Evolutionary conservation across 2,329 filamentous ascomycete genomes (phyloP), one percentile per base, ranked within the genome.

Genomic region (Teratosphaeria epicoccoides): DNA sequence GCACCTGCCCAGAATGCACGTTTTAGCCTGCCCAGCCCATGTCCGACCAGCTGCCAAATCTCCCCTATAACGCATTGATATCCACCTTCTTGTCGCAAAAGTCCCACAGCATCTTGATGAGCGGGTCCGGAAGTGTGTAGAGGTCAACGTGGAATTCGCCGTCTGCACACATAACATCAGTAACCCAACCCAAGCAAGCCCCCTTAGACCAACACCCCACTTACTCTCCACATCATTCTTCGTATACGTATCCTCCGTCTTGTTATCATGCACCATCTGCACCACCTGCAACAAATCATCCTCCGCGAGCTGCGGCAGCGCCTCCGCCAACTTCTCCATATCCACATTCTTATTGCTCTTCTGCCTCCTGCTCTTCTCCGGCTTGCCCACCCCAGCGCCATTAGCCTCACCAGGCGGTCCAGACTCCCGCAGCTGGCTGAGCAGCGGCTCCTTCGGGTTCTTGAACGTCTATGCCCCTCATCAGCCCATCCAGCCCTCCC

Each of bases 111-210:
- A 88, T 89, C 71, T 93, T 94, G 67, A 93, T 85, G 33, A 97
- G 78, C 24, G 75, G 73, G 59, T 97, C 93, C 1, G 93, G 90
- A 58, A 98, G 82, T n/a, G 93, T 97, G 73, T 95, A 97, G 53
- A 98, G 79, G 66, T 98, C 93, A 61, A 98, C 91, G 55, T 95
- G 93, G 74, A 98, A 98, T 73, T 98, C 93, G 65, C 93, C 93
- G 65, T 90, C 89, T 87, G 64, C 26, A 40, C 7, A 40, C 7
- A 40, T 5, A 40, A 40, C 2, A 40, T 40, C 33, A 40, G 33
- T 17, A 40, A 17, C 33, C n/a, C 5, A 14, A 2, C 4, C 14
- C 14, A n/a, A 40, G 14, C 14, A 37, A 14, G 6, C 5, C 7
- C 26, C 26, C n/a, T n/a, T 9, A 40, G 33, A 1, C 17, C 7